phyloP scores from a whole-genome alignment of 2,329 filamentous ascomycete genomes.

The Rhytidhysteron rufulum region DNA sequence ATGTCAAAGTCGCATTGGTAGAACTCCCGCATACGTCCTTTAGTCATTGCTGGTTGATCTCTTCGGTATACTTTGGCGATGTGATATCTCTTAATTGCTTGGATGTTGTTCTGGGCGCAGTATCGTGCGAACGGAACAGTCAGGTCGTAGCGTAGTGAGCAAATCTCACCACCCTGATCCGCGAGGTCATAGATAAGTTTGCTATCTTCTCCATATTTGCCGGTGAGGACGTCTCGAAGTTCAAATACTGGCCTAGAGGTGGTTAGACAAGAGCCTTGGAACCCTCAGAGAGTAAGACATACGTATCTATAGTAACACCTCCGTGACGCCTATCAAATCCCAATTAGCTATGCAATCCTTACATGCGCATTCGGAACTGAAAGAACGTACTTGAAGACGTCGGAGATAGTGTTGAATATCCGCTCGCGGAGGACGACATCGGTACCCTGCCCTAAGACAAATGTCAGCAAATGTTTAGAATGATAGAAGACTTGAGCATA shows the following conservation, averaged over 20 bases:
- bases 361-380: neutral
- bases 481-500: slow-evolving; percentile 25
- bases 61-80: slow-evolving; percentile 87
- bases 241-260: slow-evolving; percentile 66
- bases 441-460: slow-evolving; percentile 58
- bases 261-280: slow-evolving; percentile 23
- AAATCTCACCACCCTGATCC: slow-evolving; percentile 82
- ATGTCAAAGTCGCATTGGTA: slow-evolving; percentile 98
- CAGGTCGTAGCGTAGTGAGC: slow-evolving; percentile 80
- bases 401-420: slow-evolving; percentile 71
- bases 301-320: slow-evolving; percentile 74
- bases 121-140: slow-evolving; percentile 89
- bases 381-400: slow-evolving; percentile 63
- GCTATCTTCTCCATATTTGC: slow-evolving; percentile 89
- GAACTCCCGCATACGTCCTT: slow-evolving; percentile 92
- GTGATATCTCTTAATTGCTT: slow-evolving; percentile 89
- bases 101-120: slow-evolving; percentile 83
- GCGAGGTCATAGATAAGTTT: slow-evolving; percentile 89
- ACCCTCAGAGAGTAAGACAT: slow-evolving; percentile 22
- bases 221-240: slow-evolving; percentile 77
- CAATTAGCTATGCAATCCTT: neutral
- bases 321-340: slow-evolving; percentile 56
- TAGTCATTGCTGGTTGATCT: slow-evolving; percentile 78
- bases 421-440: slow-evolving; percentile 78
- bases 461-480: slow-evolving; percentile 21